Conservation (phyloP, 768 basidiomycete species). For the Kwoniella sp. region DNA sequence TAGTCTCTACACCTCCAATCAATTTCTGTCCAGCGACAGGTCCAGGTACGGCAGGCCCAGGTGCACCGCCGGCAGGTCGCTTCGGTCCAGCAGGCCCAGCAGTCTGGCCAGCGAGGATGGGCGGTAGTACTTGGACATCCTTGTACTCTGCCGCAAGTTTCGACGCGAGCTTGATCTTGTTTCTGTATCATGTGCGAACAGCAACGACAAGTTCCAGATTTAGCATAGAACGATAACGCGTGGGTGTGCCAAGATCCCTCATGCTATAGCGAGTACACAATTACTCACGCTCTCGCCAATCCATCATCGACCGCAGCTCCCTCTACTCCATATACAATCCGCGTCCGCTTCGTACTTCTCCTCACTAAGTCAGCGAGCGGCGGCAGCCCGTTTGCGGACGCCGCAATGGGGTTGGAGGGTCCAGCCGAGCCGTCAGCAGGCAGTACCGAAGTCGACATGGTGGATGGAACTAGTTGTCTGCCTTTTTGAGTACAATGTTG, state of each 20-base stretch:
- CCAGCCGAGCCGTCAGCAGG: constrained; percentile 32
- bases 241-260: background rate
- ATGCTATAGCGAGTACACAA: background rate
- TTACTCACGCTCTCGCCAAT: constrained; percentile 49
- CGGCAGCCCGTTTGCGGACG: constrained; percentile 30
- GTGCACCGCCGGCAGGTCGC: constrained; percentile 59
- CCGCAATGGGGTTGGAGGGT: constrained; percentile 23
- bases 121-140: constrained; percentile 80
- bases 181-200: constrained; percentile 30
- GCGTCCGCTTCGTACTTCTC: constrained; percentile 52
- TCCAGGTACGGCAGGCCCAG: constrained; percentile 27
- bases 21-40: constrained; percentile 53
- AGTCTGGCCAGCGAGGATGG: constrained; percentile 78
- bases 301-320: constrained; percentile 45
- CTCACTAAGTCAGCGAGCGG: constrained; percentile 51
- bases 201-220: background rate
- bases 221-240: background rate
- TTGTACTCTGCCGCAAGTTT: constrained; percentile 90
- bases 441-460: constrained; percentile 22
- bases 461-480: too few species aligned
- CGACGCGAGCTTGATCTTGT: constrained; percentile 63
- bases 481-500: too few species aligned
- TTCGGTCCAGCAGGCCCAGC: constrained; percentile 74
- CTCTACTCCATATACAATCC: constrained; percentile 49
- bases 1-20: constrained; percentile 57